Evolutionary conservation across 208 protist species (phyloP).

Genomic region (Trypanosoma mega): DNA sequence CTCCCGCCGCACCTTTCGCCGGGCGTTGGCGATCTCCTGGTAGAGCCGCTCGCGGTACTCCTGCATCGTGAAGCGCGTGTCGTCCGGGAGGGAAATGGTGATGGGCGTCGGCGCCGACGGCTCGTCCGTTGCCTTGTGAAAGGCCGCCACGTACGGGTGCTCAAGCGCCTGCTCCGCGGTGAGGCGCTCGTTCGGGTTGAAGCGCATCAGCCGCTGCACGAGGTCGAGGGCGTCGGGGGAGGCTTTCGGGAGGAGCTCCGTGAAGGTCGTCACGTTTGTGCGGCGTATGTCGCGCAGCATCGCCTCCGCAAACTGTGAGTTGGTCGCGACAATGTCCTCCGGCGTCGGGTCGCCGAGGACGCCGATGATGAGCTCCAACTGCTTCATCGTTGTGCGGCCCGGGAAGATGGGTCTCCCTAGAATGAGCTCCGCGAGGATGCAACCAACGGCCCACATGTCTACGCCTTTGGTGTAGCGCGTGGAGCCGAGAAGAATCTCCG

Average conservation of each 20-base stretch:
- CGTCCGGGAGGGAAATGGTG: conserved; percentile 92
- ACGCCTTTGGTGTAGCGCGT: conserved; percentile 96
- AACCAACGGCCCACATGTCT: conserved; percentile 98
- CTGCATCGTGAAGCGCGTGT: conserved; percentile 93
- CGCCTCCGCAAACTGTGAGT: conserved; percentile 94
- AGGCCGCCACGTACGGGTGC: conserved; percentile 93
- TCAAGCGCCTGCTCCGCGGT: conserved; percentile 92
- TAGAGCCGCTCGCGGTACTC: conserved; percentile 94
- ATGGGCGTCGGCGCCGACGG: conserved; percentile 72
- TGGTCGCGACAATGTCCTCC: conserved; percentile 92
- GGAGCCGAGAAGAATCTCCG: conserved; percentile 97
- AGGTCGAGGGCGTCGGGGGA: conserved; percentile 93
- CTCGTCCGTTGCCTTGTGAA: conserved; percentile 90
- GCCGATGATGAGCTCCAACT: conserved; percentile 96
- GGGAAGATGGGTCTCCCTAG: conserved; percentile 95
- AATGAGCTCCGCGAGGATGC: conserved; percentile 97
- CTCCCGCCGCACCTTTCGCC: conserved; percentile 30
- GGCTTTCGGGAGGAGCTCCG: conserved; percentile 91
- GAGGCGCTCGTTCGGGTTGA: conserved; percentile 95
- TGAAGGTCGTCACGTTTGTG: conserved; percentile 60
- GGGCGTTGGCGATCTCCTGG: conserved; percentile 71
- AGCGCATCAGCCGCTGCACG: conserved; percentile 92
- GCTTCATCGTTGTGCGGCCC: conserved; percentile 95
- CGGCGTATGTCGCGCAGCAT: conserved; percentile 91
- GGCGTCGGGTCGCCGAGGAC: conserved; percentile 85